phyloP scores from a whole-genome alignment of 225 moss, liverwort and hornwort genomes.

The Marchantia polymorpha region DNA sequence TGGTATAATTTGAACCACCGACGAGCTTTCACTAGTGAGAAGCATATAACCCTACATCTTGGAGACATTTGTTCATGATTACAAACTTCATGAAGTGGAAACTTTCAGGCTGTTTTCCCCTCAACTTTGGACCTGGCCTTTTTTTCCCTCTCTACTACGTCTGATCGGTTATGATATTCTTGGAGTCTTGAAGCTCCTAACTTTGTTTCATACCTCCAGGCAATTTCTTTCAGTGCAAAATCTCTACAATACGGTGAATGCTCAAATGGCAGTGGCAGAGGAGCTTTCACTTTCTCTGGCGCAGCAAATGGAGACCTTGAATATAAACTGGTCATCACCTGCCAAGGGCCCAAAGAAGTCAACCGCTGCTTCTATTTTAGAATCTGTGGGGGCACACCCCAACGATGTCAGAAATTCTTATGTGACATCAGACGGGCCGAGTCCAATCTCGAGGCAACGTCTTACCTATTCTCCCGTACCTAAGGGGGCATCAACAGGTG shows the following conservation, averaged over 20 bases:
- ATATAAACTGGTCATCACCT: slow-evolving; percentile 50
- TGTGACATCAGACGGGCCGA: slow-evolving; percentile 29
- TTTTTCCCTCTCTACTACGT: too few species aligned
- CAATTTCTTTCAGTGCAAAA: slow-evolving; percentile 74
- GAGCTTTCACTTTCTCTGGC: slow-evolving; percentile 70
- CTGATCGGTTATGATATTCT: too few species aligned
- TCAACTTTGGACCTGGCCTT: too few species aligned
- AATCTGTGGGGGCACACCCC: slow-evolving; percentile 66
- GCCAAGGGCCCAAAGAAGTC: slow-evolving; percentile 41
- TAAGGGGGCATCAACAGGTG: slow-evolving; percentile 42
- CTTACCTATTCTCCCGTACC: slow-evolving; percentile 60
- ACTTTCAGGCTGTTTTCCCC: too few species aligned
- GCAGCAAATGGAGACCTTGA: slow-evolving; percentile 79
- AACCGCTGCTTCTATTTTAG: slow-evolving; percentile 61
- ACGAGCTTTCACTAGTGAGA: background rate
- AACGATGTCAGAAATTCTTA: slow-evolving; percentile 44
- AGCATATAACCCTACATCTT: too few species aligned
- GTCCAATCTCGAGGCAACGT: slow-evolving; percentile 48
- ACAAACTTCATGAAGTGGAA: too few species aligned
- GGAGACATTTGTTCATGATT: too few species aligned
- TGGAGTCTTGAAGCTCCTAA: background rate
- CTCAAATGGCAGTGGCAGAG: slow-evolving; percentile 88
- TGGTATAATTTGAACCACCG: background rate
- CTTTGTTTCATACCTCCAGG: slow-evolving; percentile 40
- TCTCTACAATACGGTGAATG: slow-evolving; percentile 93